Conservation (phyloP, 2,329 filamentous ascomycete species). For the Ophiostoma pallidulum region DNA sequence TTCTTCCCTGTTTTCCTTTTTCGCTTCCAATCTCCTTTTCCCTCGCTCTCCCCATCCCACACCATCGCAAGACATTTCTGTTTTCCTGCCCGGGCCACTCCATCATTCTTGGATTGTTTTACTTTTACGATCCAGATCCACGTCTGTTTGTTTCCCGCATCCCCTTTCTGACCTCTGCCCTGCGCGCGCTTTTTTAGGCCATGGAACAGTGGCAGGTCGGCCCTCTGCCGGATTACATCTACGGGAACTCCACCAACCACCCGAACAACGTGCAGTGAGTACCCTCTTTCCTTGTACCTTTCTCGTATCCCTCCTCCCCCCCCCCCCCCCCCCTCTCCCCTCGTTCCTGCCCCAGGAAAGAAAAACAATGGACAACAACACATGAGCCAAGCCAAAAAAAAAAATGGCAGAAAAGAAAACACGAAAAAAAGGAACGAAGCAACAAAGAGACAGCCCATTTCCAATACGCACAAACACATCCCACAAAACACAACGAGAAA, state of each 20-base stretch:
- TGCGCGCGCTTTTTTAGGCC: constrained; percentile 27
- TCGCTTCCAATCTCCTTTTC: background rate
- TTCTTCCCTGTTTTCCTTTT: background rate
- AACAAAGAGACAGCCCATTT: no score
- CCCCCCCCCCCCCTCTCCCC: constrained; percentile 4
- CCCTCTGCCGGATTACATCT: constrained; percentile 51
- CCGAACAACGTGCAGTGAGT: constrained; percentile 52
- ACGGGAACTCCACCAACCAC: constrained; percentile 44
- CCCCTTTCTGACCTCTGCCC: background rate
- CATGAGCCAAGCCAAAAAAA: background rate
- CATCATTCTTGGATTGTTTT: background rate
- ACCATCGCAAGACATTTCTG: no score
- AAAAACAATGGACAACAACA: background rate
- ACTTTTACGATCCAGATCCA: background rate
- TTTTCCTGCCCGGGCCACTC: no score
- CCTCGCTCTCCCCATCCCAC: background rate
- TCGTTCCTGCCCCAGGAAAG: background rate
- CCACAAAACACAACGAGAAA: background rate
- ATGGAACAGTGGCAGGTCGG: constrained; percentile 56
- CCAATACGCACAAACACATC: no score
- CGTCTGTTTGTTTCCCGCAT: constrained; percentile 2
- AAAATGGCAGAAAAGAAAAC: background rate
- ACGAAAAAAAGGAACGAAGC: background rate
- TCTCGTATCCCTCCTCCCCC: constrained; percentile 16
- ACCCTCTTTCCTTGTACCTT: constrained; percentile 24